Base-by-base conservation (phyloP, 2,329 filamentous ascomycete genomes). In the Ramularia endophylla region DNA sequence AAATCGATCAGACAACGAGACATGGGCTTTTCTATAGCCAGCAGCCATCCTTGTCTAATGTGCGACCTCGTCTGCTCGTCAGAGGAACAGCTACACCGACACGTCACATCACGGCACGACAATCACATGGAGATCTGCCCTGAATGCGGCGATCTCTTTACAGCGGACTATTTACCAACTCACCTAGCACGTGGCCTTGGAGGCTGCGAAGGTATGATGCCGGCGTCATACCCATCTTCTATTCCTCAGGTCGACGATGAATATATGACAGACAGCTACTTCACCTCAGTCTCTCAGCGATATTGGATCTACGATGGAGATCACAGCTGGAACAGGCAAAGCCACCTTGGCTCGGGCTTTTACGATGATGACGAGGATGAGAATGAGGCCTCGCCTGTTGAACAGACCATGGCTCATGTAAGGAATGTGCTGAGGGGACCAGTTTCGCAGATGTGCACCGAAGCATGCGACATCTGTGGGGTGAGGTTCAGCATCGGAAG, bases 271-370 rank as follows among this genome's bases (percentile, higher is more conserved):
- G 20, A 29, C 18, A 20, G 25, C 12, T 25, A 38, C n/a, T 27
- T 38, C 2, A 40, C 42, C 16, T 46, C 44, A 7, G 30, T 38
- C 4, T 53, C 51, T 4, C 48, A 52, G 27, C 44, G 41, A 9
- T 53, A 48, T 37, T 53, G 51, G 51, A 50, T 48, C 25, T 43
- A 50, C 15, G 44, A 53, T 19, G 51, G 47, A 13, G 49, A 53
- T 16, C 42, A 48, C 19, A 44, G 28, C 38, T 52, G 49, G 51
- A 28, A 27, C 2, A 29, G 28, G 19, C 38, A 33, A 7, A 41
- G 40, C n/a, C 37, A 37, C 9, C 22, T 34, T 1, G 38, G 33
- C 16, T 43, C 44, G 18, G 34, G 34, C 2, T 29, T 41, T 12
- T 18, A 34, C 8, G 36, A 45, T 27, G 32, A 35, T 15, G 29